A percentile compares a stretch with the other conserved stretches of the same genome.
Evolutionary conservation across 371 early-diverging fungal genomes (phyloP).

Genomic region (Polyrhizophydium stewartii): DNA sequence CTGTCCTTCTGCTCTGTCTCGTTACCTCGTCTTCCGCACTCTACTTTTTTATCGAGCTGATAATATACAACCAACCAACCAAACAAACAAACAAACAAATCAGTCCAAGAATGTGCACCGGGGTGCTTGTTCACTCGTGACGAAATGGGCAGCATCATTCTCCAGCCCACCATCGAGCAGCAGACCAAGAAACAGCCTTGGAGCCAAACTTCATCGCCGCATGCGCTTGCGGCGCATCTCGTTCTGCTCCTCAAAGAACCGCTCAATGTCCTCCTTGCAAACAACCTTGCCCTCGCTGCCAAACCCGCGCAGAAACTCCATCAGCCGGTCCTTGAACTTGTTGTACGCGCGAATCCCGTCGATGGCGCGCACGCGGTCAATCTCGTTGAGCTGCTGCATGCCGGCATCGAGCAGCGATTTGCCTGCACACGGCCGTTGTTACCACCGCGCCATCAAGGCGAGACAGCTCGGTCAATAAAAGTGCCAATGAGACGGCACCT

Average conservation of each 20-base stretch:
- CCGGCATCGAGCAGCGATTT: constrained; percentile 66
- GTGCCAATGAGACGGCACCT: neutral
- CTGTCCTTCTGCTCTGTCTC: too few species aligned
- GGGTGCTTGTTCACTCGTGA: neutral
- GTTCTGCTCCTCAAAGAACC: constrained; percentile 55
- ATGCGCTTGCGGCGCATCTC: neutral
- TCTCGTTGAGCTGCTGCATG: constrained; percentile 63
- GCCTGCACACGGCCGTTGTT: constrained; percentile 10
- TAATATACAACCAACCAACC: too few species aligned
- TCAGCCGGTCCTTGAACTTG: constrained; percentile 53
- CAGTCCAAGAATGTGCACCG: neutral
- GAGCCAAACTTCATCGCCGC: neutral
- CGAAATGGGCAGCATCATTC: neutral
- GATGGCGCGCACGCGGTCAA: constrained; percentile 70
- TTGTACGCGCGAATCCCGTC: constrained; percentile 50
- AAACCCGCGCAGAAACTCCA: constrained; percentile 61
- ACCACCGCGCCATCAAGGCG: too few species aligned
- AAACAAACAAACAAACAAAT: neutral
- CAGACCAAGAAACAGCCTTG: neutral
- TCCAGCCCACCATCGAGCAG: neutral
- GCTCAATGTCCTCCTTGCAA: constrained; percentile 66
- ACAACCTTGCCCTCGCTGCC: constrained; percentile 60
- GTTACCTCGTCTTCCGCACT: too few species aligned
- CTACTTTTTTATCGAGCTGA: too few species aligned
- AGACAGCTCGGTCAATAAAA: neutral